Evolutionary conservation across 2,329 filamentous ascomycete genomes (phyloP).

Genomic region (Davidsoniella eucalypti): DNA sequence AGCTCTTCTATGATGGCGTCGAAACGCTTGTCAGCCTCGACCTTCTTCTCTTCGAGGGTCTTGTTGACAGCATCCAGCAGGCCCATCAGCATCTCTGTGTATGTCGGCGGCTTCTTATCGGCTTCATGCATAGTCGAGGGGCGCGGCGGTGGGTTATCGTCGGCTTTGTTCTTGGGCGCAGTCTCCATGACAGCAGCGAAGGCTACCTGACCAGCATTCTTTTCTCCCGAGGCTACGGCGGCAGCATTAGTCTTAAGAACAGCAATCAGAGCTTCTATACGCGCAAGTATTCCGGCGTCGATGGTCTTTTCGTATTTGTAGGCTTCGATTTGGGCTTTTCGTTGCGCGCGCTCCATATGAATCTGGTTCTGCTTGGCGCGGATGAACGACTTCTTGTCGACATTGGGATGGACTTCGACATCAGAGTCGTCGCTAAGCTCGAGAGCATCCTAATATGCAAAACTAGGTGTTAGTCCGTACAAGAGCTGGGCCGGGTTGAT

Average conservation of each 20-base stretch:
- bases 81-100: constrained; percentile 97
- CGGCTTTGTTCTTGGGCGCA: constrained; percentile 46
- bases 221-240: constrained; percentile 30
- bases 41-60: constrained; percentile 61
- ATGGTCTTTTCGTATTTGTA: constrained; percentile 84
- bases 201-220: constrained; percentile 62
- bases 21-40: constrained; percentile 46
- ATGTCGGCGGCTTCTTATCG: constrained; percentile 60
- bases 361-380: constrained; percentile 96
- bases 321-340: constrained; percentile 76
- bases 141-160: constrained; percentile 56
- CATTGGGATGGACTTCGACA: constrained; percentile 95
- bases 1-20: constrained; percentile 66
- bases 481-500: neutral
- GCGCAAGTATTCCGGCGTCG: constrained; percentile 76
- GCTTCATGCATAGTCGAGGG: constrained; percentile 67
- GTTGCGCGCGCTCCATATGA: constrained; percentile 73
- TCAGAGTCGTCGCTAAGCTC: constrained; percentile 98
- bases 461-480: constrained; percentile 9
- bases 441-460: constrained; percentile 51
- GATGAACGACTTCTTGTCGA: constrained; percentile 97
- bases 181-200: constrained; percentile 82
- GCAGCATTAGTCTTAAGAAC: constrained; percentile 58
- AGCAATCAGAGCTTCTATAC: constrained; percentile 63
- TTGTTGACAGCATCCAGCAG: constrained; percentile 83